phyloP scores from a whole-genome alignment of 108 stramenopile genomes.

The Fistulifera pelliculosa region DNA sequence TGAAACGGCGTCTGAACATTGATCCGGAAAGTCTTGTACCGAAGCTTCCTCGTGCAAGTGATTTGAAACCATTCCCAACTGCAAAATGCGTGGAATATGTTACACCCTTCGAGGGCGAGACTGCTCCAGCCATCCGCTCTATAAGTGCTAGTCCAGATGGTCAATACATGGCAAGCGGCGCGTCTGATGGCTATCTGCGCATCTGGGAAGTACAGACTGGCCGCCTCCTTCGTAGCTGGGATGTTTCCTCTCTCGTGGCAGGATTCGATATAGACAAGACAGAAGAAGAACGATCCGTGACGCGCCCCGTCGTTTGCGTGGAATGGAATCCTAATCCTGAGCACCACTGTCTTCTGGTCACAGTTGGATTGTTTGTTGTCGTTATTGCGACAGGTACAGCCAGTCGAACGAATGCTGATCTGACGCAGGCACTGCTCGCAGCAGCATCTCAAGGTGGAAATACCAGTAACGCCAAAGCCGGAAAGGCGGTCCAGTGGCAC shows the following conservation, averaged over 20 bases:
- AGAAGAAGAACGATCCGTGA: constrained; percentile 12
- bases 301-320: constrained; percentile 50
- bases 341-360: constrained; percentile 80
- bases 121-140: constrained; percentile 60
- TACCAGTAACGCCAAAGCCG: constrained; percentile 62
- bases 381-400: constrained; percentile 88
- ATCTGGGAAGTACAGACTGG: constrained; percentile 95
- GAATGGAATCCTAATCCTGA: constrained; percentile 91
- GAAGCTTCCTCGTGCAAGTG: constrained; percentile 83
- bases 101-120: constrained; percentile 52
- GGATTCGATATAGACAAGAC: constrained; percentile 19
- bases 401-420: constrained; percentile 57
- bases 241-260: constrained; percentile 30
- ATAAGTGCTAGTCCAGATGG: constrained; percentile 86
- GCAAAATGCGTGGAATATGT: constrained; percentile 76
- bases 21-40: constrained; percentile 97
- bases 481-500: constrained; percentile 70
- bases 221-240: constrained; percentile 63
- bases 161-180: constrained; percentile 92
- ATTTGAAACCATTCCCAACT: constrained; percentile 96
- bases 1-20: constrained; percentile 91
- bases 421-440: constrained; percentile 79
- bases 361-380: constrained; percentile 69
- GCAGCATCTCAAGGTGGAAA: constrained; percentile 58
- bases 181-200: constrained; percentile 81